Base-by-base conservation (phyloP, 805 yeast genomes). In the Starmerella floris region DNA sequence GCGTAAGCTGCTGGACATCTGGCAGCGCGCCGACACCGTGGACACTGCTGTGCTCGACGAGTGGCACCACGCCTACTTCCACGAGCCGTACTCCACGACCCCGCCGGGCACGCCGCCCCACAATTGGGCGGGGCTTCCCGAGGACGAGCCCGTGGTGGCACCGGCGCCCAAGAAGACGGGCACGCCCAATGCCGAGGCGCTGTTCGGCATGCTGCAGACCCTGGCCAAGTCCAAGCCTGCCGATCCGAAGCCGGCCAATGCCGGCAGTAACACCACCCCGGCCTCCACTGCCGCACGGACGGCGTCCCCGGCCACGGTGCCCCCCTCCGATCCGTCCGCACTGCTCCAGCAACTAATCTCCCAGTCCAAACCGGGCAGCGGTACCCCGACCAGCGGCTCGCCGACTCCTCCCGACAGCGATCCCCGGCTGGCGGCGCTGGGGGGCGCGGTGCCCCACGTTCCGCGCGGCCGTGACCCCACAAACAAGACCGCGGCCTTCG, bases 1-100 rank as follows among this genome's bases (percentile, higher is more conserved):
- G 53, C 67, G 77, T 55, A 88, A 85, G 62, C 69, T 91, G 52
- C 72, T 91, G 51, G 94, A 83, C 50, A 87, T 91, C 55, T 91
- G 98, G 98, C 83, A 76, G 52, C 76, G 83, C 50, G 79, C 85
- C 30, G 76, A 74, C 34, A 80, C 95, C 15, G 88, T 91, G 63
- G 67, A 68, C 42, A 71, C 73, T 34, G 67, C 68, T 32, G 63
- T 69, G 26, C 65, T 91, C 42, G 61, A 68, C 35, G 58, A 69
- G 17, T 70, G 83, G 45, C 73, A 77, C 57, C 61, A 67, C 11
- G 77, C 72, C 56, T 73, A 73, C 59, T 80, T 79, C 55, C 50
- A 50, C 22, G 53, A 55, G 16, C 58, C 55, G 19, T 56, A 52
- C 39, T 65, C 84, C 15, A 70, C 76, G 9, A 79, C 93, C 4